Conservation (phyloP, 176 grass and related monocot genomes). For the Paspalum vaginatum region DNA sequence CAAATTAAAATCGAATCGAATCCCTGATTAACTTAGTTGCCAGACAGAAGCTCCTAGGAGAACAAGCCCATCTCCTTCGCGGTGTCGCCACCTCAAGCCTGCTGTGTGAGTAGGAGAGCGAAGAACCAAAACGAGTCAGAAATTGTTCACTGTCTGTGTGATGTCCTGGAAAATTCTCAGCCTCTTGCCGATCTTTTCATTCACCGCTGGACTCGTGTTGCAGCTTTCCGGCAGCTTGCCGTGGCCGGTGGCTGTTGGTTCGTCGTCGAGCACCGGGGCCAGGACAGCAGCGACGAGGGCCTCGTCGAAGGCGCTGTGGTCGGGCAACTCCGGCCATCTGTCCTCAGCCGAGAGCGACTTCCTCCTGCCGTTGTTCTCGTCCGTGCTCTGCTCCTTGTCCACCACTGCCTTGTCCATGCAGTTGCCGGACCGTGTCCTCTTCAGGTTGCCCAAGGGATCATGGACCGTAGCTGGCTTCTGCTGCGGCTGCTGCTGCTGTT, state of each 20-base stretch:
- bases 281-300: conserved; percentile 69
- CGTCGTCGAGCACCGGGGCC: conserved; percentile 55
- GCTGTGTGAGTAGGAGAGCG: conserved; percentile 40
- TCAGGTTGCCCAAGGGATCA: conserved; percentile 69
- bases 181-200: conserved; percentile 81
- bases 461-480: conserved; percentile 40
- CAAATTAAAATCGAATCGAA: conserved; percentile 24
- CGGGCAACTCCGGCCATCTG: conserved; percentile 86
- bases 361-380: conserved; percentile 47
- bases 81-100: conserved; percentile 33
- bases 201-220: conserved; percentile 65
- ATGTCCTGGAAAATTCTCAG: conserved; percentile 97
- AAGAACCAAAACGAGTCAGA: conserved; percentile 35
- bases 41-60: conserved; percentile 57
- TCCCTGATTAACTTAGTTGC: conserved; percentile 44
- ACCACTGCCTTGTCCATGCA: conserved; percentile 52
- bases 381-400: conserved; percentile 35
- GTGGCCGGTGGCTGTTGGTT: conserved; percentile 11
- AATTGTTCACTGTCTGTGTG: conserved; percentile 56
- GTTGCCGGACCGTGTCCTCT: conserved; percentile 76
- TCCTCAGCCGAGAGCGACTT: conserved; percentile 67
- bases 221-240: conserved; percentile 33
- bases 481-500: conserved; percentile 7
- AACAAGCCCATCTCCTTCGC: conserved; percentile 90
- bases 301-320: conserved; percentile 79